Conservation (phyloP, 2,329 filamentous ascomycete species). For the Graphilbum sp. region DNA sequence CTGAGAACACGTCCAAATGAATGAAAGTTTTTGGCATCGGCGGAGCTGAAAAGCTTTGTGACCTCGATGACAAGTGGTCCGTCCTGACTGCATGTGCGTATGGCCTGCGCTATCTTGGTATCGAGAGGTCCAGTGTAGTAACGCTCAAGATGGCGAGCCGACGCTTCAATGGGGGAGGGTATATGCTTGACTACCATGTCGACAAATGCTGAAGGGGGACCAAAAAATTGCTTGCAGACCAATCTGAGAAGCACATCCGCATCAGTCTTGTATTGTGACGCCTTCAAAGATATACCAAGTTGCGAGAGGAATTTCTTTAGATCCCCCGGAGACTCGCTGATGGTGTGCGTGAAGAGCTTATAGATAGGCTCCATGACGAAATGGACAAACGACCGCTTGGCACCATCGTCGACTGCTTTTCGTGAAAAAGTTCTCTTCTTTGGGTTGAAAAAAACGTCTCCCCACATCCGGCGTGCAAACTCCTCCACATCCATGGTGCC, state of each 20-base stretch:
- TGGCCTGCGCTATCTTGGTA: slow-evolving; percentile 61
- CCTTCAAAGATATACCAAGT: slow-evolving; percentile 75
- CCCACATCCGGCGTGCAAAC: slow-evolving; percentile 79
- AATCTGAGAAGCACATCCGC: slow-evolving; percentile 76
- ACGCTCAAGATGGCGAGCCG: slow-evolving; percentile 58
- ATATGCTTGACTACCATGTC: slow-evolving; percentile 89
- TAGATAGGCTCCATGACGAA: slow-evolving; percentile 95
- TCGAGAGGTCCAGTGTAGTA: slow-evolving; percentile 90
- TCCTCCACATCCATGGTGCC: slow-evolving; percentile 66
- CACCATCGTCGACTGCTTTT: slow-evolving; percentile 64
- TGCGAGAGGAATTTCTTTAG: slow-evolving; percentile 62
- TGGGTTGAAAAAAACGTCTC: slow-evolving; percentile 92
- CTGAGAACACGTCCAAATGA: slow-evolving; percentile 87
- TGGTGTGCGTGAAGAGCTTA: slow-evolving; percentile 89
- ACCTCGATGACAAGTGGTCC: slow-evolving; percentile 84
- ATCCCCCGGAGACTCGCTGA: slow-evolving; percentile 77
- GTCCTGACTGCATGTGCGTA: slow-evolving; percentile 71
- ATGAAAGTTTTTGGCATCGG: slow-evolving; percentile 81
- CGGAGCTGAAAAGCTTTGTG: slow-evolving; percentile 81
- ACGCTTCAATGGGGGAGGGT: slow-evolving; percentile 69
- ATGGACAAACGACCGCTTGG: slow-evolving; percentile 78
- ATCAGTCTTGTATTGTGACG: slow-evolving; percentile 79
- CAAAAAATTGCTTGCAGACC: slow-evolving; percentile 93
- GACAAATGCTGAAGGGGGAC: slow-evolving; percentile 74
- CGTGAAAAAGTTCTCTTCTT: slow-evolving; percentile 79